These are phyloP conservation scores for Malassezia furfur DNA, from an alignment of 1,284 basidiomycete species.

Conservation along the genomic window DNA sequence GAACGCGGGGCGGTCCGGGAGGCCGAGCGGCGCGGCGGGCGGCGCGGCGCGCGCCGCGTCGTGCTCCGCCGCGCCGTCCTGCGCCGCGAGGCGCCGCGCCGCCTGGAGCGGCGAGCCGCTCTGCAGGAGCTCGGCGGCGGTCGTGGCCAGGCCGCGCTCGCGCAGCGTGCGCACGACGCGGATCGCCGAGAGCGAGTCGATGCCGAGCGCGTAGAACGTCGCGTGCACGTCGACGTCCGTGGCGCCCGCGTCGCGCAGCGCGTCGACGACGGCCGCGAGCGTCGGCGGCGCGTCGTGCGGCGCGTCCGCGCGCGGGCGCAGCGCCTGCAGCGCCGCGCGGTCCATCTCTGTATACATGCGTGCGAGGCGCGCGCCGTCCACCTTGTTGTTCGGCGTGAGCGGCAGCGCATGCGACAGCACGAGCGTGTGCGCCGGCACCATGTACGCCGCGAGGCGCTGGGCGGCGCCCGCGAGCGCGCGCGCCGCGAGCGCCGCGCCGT, in stretches of 20 bases:
- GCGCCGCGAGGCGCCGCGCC: background rate
- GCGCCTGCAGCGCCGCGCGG: conserved; percentile 10
- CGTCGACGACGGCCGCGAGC: conserved; percentile 19
- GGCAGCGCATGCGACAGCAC: conserved; percentile 25
- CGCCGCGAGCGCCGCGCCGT: background rate
- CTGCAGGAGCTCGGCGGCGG: conserved; percentile 26
- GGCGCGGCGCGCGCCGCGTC: background rate
- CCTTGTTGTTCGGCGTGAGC: conserved; percentile 45
- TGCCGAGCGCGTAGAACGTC: conserved; percentile 38
- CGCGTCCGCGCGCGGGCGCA: conserved; percentile 13
- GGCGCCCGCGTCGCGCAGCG: conserved; percentile 16
- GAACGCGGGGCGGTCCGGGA: background rate
- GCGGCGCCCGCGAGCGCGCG: conserved; percentile 14
- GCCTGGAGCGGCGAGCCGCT: conserved; percentile 2
- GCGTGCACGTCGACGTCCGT: background rate
- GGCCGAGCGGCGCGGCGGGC: background rate
- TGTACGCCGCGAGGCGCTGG: conserved; percentile 33
- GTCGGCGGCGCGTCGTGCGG: conserved; percentile 9
- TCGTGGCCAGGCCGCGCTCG: background rate
- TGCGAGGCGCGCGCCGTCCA: conserved; percentile 28
- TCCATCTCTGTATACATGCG: conserved; percentile 20
- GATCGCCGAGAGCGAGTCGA: conserved; percentile 42
- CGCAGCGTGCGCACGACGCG: conserved; percentile 25
- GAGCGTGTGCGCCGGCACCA: conserved; percentile 38
- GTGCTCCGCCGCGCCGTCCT: background rate